phyloP scores from a whole-genome alignment of 2,329 filamentous ascomycete genomes.

The Neonectria neomacrospora region DNA sequence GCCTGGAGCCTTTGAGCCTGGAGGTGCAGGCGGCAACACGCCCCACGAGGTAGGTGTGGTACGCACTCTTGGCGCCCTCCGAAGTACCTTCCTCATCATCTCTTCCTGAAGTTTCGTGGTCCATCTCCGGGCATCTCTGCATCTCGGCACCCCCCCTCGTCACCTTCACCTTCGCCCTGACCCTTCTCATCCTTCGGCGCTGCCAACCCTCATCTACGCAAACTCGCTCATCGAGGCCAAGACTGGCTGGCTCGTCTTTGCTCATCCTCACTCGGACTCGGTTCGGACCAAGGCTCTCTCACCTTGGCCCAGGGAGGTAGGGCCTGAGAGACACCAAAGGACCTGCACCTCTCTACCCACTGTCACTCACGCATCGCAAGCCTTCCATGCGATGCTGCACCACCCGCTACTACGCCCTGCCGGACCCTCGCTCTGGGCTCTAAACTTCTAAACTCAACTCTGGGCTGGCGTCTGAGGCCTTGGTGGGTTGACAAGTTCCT shows the following conservation, averaged over 20 bases:
- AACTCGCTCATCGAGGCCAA: too few relatives aligned
- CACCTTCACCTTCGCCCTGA: not conserved
- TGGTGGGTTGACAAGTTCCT: not conserved
- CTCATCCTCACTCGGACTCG: constrained; percentile 1
- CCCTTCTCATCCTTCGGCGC: not conserved
- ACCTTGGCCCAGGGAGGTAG: not conserved
- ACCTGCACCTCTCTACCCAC: not conserved
- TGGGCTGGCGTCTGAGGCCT: not conserved
- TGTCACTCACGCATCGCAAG: not conserved
- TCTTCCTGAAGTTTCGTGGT: not conserved
- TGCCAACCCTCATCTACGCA: not conserved
- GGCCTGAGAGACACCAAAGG: not conserved
- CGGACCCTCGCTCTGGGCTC: constrained; percentile 1
- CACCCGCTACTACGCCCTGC: not conserved
- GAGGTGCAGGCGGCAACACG: not conserved
- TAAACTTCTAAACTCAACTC: not conserved
- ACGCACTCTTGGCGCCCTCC: not conserved
- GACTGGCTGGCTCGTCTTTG: not conserved
- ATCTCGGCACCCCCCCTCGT: not conserved
- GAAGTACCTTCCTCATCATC: constrained; percentile 6
- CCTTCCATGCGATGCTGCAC: not conserved
- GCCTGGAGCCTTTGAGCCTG: not conserved
- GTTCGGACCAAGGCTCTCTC: not conserved
- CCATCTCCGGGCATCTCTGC: not conserved
- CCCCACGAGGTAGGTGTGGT: not conserved